Evolutionary conservation across 1,139 yeast genomes (phyloP).

Genomic region (Candida sp.): DNA sequence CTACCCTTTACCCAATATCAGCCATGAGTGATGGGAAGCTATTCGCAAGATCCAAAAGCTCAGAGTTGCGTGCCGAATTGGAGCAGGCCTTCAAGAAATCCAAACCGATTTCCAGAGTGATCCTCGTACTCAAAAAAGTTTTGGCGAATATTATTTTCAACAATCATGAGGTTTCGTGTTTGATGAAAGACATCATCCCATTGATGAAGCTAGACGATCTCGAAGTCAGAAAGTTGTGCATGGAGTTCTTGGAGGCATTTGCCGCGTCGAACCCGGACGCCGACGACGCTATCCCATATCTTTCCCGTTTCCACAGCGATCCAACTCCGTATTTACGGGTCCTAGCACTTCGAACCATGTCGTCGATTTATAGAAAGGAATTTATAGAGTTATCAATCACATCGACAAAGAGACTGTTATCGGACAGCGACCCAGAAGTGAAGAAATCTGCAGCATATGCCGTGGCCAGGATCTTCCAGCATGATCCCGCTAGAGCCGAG

Average conservation of each 20-base stretch:
- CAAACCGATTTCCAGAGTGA: slow-evolving; percentile 51
- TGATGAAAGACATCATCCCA: slow-evolving; percentile 70
- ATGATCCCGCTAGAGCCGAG: slow-evolving; percentile 52
- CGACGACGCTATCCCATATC: slow-evolving; percentile 56
- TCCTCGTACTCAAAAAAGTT: slow-evolving; percentile 71
- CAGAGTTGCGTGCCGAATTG: slow-evolving; percentile 60
- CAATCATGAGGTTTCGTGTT: slow-evolving; percentile 70
- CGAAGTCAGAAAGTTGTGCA: slow-evolving; percentile 74
- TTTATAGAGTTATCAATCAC: slow-evolving; percentile 43
- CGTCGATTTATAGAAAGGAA: slow-evolving; percentile 60
- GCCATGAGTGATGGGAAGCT: slow-evolving; percentile 49
- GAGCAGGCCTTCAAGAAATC: slow-evolving; percentile 59
- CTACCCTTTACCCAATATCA: neutral
- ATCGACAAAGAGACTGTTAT: slow-evolving; percentile 35
- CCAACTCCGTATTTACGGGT: slow-evolving; percentile 36
- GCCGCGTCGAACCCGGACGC: slow-evolving; percentile 62
- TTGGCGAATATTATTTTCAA: slow-evolving; percentile 87
- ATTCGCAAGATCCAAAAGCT: slow-evolving; percentile 49
- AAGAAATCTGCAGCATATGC: slow-evolving; percentile 74
- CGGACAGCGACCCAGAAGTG: slow-evolving; percentile 62
- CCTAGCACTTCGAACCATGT: slow-evolving; percentile 67
- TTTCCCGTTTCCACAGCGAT: slow-evolving; percentile 54
- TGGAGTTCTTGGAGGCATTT: slow-evolving; percentile 63
- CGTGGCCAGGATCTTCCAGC: slow-evolving; percentile 69
- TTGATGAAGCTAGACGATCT: slow-evolving; percentile 69